phyloP scores from a whole-genome alignment of 345 rosid species.

The Lepidium africanum region DNA sequence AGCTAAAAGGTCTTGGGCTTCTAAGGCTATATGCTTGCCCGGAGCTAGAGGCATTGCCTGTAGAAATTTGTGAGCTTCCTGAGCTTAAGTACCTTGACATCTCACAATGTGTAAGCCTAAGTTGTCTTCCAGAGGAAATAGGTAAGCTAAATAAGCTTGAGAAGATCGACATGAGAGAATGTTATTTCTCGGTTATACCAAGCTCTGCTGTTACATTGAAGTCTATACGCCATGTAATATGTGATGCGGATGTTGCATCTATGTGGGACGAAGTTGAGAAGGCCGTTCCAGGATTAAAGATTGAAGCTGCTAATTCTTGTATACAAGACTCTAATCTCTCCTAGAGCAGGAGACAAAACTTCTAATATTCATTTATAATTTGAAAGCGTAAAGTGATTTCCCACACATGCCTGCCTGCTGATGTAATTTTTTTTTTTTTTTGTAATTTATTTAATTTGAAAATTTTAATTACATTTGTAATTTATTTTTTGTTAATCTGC shows the following conservation, averaged over 20 bases:
- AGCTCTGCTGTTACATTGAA: conserved; percentile 37
- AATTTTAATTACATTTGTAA: too few species aligned
- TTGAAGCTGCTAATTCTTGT: conserved; percentile 72
- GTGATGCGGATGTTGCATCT: conserved; percentile 64
- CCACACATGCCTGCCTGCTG: too few species aligned
- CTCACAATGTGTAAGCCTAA: conserved; percentile 62
- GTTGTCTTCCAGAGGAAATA: conserved; percentile 51
- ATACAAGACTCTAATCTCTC: too few species aligned
- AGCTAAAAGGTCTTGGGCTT: conserved; percentile 40
- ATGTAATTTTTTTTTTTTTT: too few species aligned
- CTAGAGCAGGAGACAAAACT: too few species aligned
- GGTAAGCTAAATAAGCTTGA: conserved; percentile 49
- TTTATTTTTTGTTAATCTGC: too few species aligned
- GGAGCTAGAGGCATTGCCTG: conserved; percentile 45
- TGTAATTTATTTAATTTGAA: too few species aligned
- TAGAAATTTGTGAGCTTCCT: conserved; percentile 43
- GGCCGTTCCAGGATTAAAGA: conserved; percentile 35
- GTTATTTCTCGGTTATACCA: conserved; percentile 40
- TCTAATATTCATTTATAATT: too few species aligned
- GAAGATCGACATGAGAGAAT: conserved; percentile 95
- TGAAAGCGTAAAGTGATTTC: too few species aligned
- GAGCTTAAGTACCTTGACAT: conserved; percentile 62
- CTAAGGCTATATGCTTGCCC: conserved; percentile 81
- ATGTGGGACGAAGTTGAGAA: conserved; percentile 48
- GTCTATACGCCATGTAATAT: conserved; percentile 52